Conservation (phyloP, 331 rosid genomes). For the Spiraea crenata region DNA sequence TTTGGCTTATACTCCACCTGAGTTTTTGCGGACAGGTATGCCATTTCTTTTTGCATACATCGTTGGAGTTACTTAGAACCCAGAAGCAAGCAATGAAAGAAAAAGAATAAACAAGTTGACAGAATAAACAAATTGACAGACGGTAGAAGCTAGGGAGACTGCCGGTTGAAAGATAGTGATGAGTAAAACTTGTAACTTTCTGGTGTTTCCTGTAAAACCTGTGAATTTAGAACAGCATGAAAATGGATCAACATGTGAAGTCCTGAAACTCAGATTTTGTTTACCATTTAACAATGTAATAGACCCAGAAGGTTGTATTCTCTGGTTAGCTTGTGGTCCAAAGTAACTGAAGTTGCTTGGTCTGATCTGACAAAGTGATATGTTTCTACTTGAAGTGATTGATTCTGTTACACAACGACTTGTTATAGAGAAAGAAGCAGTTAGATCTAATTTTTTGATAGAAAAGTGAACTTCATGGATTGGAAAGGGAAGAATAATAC, state of each 20-base stretch:
- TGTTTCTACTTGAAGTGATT: background rate
- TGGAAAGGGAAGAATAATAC: background rate
- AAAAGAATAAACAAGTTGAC: background rate
- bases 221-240: background rate
- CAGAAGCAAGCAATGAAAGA: background rate
- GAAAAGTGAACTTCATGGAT: background rate
- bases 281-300: background rate
- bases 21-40: slow-evolving; percentile 81
- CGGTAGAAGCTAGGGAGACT: too few relatives aligned
- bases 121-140: background rate
- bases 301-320: background rate
- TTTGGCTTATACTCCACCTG: slow-evolving; percentile 91
- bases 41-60: background rate
- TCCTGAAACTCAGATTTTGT: background rate
- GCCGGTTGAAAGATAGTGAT: background rate
- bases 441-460: background rate
- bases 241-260: background rate
- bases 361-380: background rate
- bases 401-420: background rate
- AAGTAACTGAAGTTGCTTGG: background rate
- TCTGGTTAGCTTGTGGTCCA: background rate
- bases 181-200: background rate
- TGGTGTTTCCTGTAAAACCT: background rate
- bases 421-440: background rate
- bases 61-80: background rate